phyloP scores from a whole-genome alignment of 306 rosid species.

The Begonia loranthoides region DNA sequence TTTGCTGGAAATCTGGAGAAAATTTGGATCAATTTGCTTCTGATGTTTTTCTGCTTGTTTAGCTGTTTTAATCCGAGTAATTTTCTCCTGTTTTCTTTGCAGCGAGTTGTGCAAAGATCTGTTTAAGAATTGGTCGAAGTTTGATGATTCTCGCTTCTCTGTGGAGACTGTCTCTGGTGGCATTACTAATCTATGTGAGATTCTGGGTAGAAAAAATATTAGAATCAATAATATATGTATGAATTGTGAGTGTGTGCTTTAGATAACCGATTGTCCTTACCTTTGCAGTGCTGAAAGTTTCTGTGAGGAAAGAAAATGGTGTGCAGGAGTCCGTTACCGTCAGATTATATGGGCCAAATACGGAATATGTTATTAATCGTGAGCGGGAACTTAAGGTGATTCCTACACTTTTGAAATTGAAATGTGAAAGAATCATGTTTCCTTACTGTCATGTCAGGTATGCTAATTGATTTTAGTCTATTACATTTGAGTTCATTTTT shows the following conservation, averaged over 20 bases:
- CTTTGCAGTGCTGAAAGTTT: constrained; percentile 62
- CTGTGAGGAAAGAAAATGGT: constrained; percentile 44
- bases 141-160: constrained; percentile 53
- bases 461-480: too few species aligned
- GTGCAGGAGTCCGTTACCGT: constrained; percentile 31
- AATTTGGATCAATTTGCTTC: neutral
- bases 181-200: constrained; percentile 87
- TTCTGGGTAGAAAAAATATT: too few species aligned
- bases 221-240: too few species aligned
- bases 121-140: constrained; percentile 63
- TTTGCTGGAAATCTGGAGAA: neutral
- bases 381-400: constrained; percentile 76
- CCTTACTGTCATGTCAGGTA: too few species aligned
- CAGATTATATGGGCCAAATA: constrained; percentile 83
- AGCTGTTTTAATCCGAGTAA: neutral
- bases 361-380: constrained; percentile 74
- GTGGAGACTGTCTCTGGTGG: constrained; percentile 78
- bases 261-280: neutral
- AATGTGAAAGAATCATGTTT: too few species aligned
- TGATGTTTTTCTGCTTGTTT: neutral
- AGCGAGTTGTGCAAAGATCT: constrained; percentile 73
- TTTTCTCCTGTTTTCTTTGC: constrained; percentile 6
- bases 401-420: too few species aligned
- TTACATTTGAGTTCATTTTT: too few species aligned
- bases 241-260: too few species aligned